These are phyloP conservation scores for Eucalyptus leucophloia DNA, from an alignment of 345 rosid genomes.

Conservation along the genomic window DNA sequence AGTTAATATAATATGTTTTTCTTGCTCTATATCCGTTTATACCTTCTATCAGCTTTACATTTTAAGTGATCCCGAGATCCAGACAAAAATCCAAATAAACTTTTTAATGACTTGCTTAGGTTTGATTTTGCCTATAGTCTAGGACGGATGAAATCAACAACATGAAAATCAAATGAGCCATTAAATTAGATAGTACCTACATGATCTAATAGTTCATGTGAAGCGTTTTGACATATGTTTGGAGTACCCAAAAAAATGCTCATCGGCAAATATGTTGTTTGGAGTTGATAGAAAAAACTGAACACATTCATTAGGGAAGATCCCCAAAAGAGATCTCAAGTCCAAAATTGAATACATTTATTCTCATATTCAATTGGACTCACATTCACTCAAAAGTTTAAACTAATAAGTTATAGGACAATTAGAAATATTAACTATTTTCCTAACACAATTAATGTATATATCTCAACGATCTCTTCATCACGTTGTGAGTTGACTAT, in stretches of 20 bases:
- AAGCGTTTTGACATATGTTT: not conserved
- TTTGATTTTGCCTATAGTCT: too few species aligned
- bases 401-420: too few species aligned
- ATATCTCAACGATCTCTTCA: too few species aligned
- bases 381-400: too few species aligned
- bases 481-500: fast-evolving
- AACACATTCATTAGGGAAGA: too few species aligned
- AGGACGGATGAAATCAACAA: fast-evolving
- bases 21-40: too few species aligned
- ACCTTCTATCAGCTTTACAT: too few species aligned
- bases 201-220: fast-evolving
- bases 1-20: too few species aligned
- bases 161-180: not conserved
- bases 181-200: not conserved
- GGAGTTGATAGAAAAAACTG: too few species aligned
- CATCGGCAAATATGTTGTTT: not conserved
- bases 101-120: too few species aligned
- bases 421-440: too few species aligned
- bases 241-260: not conserved
- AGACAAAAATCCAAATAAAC: fast-evolving
- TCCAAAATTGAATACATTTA: not conserved
- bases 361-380: fast-evolving
- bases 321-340: not conserved
- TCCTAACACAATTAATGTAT: fast-evolving
- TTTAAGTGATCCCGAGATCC: fast-evolving